Conservation (phyloP, 2,329 filamentous ascomycete species). For the Colletotrichum navitas region DNA sequence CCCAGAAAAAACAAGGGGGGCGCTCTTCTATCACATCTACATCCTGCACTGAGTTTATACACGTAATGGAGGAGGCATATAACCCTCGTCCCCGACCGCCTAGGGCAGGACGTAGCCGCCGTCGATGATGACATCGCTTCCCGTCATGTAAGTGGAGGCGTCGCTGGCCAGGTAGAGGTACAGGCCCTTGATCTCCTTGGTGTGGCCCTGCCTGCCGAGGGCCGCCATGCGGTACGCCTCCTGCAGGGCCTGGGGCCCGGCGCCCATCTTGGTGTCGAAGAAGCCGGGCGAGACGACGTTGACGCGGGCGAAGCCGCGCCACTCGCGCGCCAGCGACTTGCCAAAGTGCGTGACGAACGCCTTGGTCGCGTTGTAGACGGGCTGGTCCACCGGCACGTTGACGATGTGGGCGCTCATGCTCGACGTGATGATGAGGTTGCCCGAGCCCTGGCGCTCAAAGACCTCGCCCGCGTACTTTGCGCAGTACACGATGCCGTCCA, state of each 20-base stretch:
- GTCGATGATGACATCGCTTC: constrained; percentile 62
- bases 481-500: constrained; percentile 62
- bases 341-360: constrained; percentile 68
- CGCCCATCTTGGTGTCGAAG: constrained; percentile 68
- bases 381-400: constrained; percentile 61
- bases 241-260: constrained; percentile 56
- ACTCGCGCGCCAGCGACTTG: constrained; percentile 67
- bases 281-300: constrained; percentile 68
- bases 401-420: constrained; percentile 64
- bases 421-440: constrained; percentile 65
- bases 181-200: constrained; percentile 74
- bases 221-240: constrained; percentile 64
- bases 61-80: neutral
- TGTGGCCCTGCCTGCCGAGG: constrained; percentile 69
- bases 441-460: constrained; percentile 58
- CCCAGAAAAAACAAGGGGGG: neutral
- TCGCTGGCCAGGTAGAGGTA: constrained; percentile 67
- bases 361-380: constrained; percentile 66
- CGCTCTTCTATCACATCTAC: neutral
- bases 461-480: constrained; percentile 59
- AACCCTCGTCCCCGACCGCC: neutral
- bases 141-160: constrained; percentile 64
- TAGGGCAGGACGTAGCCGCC: constrained; percentile 49
- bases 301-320: constrained; percentile 68
- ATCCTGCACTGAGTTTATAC: neutral